phyloP scores from a whole-genome alignment of 257 asterid species.

The Sherardia arvensis region DNA sequence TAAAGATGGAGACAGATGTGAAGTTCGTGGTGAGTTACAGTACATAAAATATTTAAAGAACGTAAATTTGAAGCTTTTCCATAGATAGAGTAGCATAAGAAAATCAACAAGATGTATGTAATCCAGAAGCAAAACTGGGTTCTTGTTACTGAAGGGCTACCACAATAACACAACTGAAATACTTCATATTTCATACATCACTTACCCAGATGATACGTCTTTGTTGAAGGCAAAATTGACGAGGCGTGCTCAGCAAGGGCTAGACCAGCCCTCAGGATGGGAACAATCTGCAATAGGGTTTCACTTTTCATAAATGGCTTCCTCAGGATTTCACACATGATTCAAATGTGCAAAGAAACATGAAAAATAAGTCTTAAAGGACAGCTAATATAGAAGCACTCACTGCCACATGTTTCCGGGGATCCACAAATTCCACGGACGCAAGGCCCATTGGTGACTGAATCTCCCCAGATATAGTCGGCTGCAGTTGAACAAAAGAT shows the following conservation, averaged over 20 bases:
- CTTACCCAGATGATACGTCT: conserved; percentile 82
- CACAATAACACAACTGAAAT: neutral
- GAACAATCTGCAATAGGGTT: conserved; percentile 86
- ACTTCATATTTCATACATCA: neutral
- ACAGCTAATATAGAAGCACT: conserved; percentile 23
- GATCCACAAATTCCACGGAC: conserved; percentile 89
- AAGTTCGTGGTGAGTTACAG: neutral
- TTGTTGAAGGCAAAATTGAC: conserved; percentile 74
- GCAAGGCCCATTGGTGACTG: conserved; percentile 87
- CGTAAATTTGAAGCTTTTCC: no score
- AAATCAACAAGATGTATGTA: neutral
- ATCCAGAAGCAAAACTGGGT: neutral
- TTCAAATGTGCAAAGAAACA: neutral
- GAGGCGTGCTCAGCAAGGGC: conserved; percentile 95
- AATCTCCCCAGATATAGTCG: conserved; percentile 79
- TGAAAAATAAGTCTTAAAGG: neutral
- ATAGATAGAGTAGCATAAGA: neutral
- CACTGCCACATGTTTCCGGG: conserved; percentile 90
- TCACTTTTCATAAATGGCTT: neutral
- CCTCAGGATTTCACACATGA: neutral
- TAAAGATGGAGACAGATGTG: no score
- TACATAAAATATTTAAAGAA: neutral
- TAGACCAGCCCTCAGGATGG: conserved; percentile 98
- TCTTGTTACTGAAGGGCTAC: no score
- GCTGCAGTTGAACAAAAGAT: conserved; percentile 33